Evolutionary conservation across 176 grass and related monocot species (phyloP).

Genomic region (Musa itinerans): DNA sequence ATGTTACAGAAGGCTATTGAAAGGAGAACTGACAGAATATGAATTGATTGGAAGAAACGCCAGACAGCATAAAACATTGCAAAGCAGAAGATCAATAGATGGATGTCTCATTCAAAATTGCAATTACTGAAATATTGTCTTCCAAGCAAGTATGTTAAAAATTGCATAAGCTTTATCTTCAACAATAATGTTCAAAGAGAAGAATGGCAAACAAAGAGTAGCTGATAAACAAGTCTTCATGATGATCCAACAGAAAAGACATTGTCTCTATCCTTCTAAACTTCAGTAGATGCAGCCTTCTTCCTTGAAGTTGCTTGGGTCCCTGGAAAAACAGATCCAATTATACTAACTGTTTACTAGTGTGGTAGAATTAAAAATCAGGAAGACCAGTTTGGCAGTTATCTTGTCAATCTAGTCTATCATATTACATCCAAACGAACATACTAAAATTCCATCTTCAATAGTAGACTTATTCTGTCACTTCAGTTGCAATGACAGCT

Average conservation of each 20-base stretch:
- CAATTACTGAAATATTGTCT: not conserved
- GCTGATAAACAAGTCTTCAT: not conserved
- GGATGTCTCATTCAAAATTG: not conserved
- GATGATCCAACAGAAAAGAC: not conserved
- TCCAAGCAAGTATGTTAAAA: not conserved
- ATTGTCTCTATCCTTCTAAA: not conserved
- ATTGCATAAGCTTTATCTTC: not conserved
- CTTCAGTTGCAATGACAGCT: too few species aligned
- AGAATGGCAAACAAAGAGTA: too few species aligned
- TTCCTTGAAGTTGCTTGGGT: constrained; percentile 67
- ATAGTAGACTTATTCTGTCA: not conserved
- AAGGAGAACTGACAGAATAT: too few species aligned
- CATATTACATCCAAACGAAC: too few species aligned
- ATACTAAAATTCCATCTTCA: not conserved
- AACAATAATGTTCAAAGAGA: too few species aligned
- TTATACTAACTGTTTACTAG: not conserved
- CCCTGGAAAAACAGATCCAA: constrained; percentile 25
- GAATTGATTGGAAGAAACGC: too few species aligned
- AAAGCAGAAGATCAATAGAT: not conserved
- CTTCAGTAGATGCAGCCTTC: constrained; percentile 18
- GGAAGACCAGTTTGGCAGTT: not conserved
- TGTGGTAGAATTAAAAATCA: not conserved
- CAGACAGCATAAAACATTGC: too few species aligned
- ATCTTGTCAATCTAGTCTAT: too few species aligned
- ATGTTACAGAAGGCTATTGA: too few species aligned